Percentiles rank a stretch among this genome's conserved stretches.
These are phyloP conservation scores for Quercus lobata DNA, from an alignment of 331 rosid species.

Conservation along the genomic window DNA sequence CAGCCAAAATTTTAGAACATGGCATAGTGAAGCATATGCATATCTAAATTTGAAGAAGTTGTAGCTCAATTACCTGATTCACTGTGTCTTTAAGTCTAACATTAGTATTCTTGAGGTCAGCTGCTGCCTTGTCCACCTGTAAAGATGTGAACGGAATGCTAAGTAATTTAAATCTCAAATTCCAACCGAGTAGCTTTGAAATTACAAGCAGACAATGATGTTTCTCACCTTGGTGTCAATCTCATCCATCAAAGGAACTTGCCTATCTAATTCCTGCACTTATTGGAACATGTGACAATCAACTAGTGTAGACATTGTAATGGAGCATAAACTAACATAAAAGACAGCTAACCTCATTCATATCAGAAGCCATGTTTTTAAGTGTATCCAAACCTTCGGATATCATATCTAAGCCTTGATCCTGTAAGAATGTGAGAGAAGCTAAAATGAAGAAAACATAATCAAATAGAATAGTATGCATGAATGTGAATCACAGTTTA, in stretches of 20 bases:
- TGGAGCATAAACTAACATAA: neutral
- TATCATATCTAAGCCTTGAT: slow-evolving; percentile 95
- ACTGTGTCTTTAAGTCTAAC: slow-evolving; percentile 95
- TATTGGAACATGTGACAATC: slow-evolving; percentile 17
- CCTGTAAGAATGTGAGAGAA: slow-evolving; percentile 41
- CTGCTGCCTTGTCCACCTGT: slow-evolving; percentile 89
- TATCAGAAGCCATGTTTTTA: slow-evolving; percentile 94
- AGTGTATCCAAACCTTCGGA: slow-evolving; percentile 91
- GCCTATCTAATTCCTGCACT: slow-evolving; percentile 85
- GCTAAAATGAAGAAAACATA: slow-evolving; percentile 19
- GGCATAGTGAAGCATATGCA: slow-evolving; percentile 3
- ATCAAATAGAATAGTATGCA: slow-evolving; percentile 13
- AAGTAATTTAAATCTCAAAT: slow-evolving; percentile 14
- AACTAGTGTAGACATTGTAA: neutral
- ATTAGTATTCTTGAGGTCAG: slow-evolving; percentile 97
- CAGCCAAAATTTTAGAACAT: slow-evolving; percentile 13
- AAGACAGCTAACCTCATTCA: slow-evolving; percentile 76
- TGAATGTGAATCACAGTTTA: neutral
- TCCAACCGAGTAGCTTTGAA: neutral
- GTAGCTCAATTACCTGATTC: slow-evolving; percentile 60
- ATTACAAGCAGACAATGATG: neutral
- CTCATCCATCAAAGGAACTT: slow-evolving; percentile 99
- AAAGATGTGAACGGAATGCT: slow-evolving; percentile 18
- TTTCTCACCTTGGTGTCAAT: slow-evolving; percentile 84
- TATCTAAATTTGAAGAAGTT: slow-evolving; percentile 4